Conservation (phyloP, 1,284 basidiomycete species). For the Puccinia triticina region DNA sequence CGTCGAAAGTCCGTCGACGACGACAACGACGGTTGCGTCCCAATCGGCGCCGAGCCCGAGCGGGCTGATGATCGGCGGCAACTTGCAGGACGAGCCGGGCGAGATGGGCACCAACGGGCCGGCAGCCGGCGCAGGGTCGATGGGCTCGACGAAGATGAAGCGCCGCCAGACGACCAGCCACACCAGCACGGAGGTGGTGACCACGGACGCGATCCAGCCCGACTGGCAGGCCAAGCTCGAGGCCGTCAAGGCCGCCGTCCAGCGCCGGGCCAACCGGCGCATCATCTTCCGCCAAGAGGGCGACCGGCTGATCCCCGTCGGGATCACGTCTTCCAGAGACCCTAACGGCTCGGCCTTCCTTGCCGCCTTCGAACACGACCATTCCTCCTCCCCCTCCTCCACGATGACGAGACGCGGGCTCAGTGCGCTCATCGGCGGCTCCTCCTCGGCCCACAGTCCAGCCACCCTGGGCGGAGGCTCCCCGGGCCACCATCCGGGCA, state of each 20-base stretch:
- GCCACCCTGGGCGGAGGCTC: too few relatives aligned
- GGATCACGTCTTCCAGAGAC: slow-evolving; percentile 72
- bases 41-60: slow-evolving; percentile 49
- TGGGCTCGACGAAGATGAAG: background rate
- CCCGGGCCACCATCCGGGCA: too few relatives aligned
- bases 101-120: background rate
- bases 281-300: slow-evolving; percentile 99
- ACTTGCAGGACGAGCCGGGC: slow-evolving; percentile 2
- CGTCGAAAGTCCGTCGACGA: background rate
- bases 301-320: slow-evolving; percentile 92
- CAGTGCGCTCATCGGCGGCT: slow-evolving; percentile 36
- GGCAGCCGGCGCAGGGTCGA: background rate
- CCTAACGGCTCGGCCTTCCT: slow-evolving; percentile 61
- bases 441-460: slow-evolving; percentile 42
- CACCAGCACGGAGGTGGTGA: slow-evolving; percentile 66
- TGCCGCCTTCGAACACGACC: slow-evolving; percentile 66
- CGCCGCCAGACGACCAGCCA: slow-evolving; percentile 58
- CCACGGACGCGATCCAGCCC: slow-evolving; percentile 69
- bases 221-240: slow-evolving; percentile 94
- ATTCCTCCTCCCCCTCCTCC: slow-evolving; percentile 55
- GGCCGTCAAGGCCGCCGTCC: slow-evolving; percentile 80
- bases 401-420: slow-evolving; percentile 43
- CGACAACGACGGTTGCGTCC: background rate
- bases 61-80: background rate
- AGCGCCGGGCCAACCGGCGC: slow-evolving; percentile 85